phyloP scores from a whole-genome alignment of 176 grass and related monocot species.

The Oryza meyeriana region DNA sequence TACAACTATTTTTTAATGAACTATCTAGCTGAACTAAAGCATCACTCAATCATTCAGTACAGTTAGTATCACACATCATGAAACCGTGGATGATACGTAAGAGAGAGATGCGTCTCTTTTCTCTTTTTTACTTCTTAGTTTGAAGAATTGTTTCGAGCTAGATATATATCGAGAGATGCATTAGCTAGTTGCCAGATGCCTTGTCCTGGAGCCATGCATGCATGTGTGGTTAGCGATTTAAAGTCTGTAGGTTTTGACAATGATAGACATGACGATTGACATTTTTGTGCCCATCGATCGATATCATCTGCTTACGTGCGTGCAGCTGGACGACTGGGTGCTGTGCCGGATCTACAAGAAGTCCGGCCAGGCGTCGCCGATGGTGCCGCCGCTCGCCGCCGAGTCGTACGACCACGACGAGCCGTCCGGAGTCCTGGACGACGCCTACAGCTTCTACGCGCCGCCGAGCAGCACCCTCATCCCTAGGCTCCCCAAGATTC shows the following conservation, averaged over 20 bases:
- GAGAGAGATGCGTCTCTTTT: background rate
- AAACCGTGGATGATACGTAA: background rate
- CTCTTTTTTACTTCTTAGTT: background rate
- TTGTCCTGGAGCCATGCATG: background rate
- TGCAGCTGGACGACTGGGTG: slow-evolving; percentile 93
- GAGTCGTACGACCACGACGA: slow-evolving; percentile 58
- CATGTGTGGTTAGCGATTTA: background rate
- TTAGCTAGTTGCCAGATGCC: background rate
- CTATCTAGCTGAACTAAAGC: background rate
- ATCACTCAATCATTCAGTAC: background rate
- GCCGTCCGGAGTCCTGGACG: slow-evolving; percentile 16
- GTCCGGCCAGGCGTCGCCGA: slow-evolving; percentile 45
- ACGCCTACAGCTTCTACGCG: background rate
- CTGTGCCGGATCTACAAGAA: slow-evolving; percentile 95
- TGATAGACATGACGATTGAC: background rate
- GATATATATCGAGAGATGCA: background rate
- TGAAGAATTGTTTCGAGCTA: background rate
- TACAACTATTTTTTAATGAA: background rate
- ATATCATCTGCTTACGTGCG: background rate
- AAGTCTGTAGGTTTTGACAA: slow-evolving; percentile 29
- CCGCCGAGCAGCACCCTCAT: background rate
- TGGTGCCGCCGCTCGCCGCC: slow-evolving; percentile 41
- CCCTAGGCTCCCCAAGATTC: slow-evolving; percentile 6
- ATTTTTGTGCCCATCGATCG: background rate
- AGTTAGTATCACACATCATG: background rate